Evolutionary conservation across 768 basidiomycete genomes (phyloP), one percentile per base, ranked within the genome.

Genomic region (Hemileccinum impolitum): DNA sequence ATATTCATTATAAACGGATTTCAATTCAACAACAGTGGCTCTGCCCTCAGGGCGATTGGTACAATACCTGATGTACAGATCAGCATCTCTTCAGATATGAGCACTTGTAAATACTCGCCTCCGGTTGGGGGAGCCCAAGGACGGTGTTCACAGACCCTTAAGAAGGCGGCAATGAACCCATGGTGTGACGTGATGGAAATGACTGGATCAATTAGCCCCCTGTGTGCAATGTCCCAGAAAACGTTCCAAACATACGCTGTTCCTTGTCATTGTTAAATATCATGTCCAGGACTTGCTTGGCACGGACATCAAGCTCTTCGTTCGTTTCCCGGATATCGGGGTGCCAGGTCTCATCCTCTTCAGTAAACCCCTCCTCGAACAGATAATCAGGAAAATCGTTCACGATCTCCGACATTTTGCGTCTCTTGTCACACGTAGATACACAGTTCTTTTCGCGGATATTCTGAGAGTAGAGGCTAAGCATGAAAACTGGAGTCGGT

Each of bases 391-490:
- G 80, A 58, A 67, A 87, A 6, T 72, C 55, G 0, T 50, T 48
- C 0, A 63, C 56, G 51, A 90, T 82, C 46, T 77, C 72, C 0
- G 77, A 71, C 28, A 67, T 70, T 2, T 73, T 70, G 17, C 72
- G 70, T 13, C 87, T 77, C 53, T 77, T 75, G 63, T 90, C 87
- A 57, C 85, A 88, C 0, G 86, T 87, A 50, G 88, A 85, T 1
- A 78, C 74, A 0, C 86, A 80, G 50, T 79, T 77, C 51, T 74
- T 74, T 63, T 90, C 88, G 26, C 87, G 78, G 41, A 80, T 76
- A 51, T 84, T 75, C 88, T 90, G 19, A 1, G 8, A 6, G 28
- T 1, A 39, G 14, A 31, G 7, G 35, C 2, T 43, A 25, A 58
- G 44, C 19, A 3, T 6, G 35, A 19, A 30, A 47, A 7, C 9